Percentiles rank a stretch among this genome's conserved stretches.
Conservation (phyloP, 1,284 basidiomycete species). For the Ceratobasidium sp. region DNA sequence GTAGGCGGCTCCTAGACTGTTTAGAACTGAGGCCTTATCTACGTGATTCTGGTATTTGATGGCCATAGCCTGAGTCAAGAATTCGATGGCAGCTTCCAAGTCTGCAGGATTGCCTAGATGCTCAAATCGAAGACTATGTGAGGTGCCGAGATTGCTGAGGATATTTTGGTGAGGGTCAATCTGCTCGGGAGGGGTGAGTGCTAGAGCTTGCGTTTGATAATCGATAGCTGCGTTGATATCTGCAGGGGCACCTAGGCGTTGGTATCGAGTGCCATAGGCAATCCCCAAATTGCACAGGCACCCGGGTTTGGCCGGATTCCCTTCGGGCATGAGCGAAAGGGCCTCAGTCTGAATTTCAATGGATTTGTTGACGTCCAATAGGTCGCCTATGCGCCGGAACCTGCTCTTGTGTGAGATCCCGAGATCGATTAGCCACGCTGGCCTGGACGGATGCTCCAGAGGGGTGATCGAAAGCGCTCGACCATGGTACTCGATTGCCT, state of each 20-base stretch:
- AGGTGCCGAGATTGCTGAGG: neutral
- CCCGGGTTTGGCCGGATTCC: neutral
- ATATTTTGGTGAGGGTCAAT: neutral
- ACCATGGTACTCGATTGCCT: neutral
- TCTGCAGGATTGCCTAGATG: neutral
- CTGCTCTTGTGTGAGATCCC: neutral
- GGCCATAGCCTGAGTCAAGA: constrained; percentile 1
- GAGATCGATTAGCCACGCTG: neutral
- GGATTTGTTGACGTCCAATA: neutral
- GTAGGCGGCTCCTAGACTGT: neutral
- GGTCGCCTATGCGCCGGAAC: neutral
- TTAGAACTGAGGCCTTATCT: neutral
- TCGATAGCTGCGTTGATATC: constrained; percentile 8
- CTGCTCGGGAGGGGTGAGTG: neutral
- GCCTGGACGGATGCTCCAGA: neutral
- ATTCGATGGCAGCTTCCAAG: neutral
- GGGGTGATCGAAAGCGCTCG: neutral
- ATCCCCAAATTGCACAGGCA: neutral
- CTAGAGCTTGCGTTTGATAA: neutral
- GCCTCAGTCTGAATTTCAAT: neutral
- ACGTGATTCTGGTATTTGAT: neutral
- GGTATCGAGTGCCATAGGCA: neutral
- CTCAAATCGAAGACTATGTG: constrained; percentile 8
- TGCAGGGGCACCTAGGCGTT: neutral
- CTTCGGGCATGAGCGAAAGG: neutral